Conservation (phyloP, 169 alveolate genomes). For the Miamiensis avidus region DNA sequence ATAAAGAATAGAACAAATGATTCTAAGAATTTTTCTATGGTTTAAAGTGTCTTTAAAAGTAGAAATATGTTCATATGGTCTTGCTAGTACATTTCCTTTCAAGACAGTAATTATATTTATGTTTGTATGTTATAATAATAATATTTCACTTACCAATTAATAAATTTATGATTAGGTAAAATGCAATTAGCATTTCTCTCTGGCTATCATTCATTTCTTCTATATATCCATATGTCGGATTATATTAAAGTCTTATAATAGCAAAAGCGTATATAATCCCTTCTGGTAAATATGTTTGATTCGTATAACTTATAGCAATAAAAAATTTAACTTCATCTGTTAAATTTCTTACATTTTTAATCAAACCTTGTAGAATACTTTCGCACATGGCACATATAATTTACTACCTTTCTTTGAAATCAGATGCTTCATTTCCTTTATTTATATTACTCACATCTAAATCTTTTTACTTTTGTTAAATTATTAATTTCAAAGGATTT, state of each 20-base stretch:
- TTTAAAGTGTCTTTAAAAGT: background rate
- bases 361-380: background rate
- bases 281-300: background rate
- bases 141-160: background rate
- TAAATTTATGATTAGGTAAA: too few relatives aligned
- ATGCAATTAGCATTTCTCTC: background rate
- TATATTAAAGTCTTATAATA: background rate
- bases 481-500: background rate
- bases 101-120: too few relatives aligned
- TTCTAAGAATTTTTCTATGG: too few relatives aligned
- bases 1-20: background rate
- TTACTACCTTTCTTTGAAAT: background rate
- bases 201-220: background rate
- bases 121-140: too few relatives aligned
- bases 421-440: background rate
- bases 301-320: background rate
- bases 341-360: too few relatives aligned
- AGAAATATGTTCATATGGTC: background rate
- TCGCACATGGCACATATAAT: background rate
- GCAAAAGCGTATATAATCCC: background rate
- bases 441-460: background rate
- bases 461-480: background rate
- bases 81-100: background rate
- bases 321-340: background rate
- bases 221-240: background rate